Evolutionary conservation across 768 basidiomycete species (phyloP).

Genomic region (Naematelia encephala): DNA sequence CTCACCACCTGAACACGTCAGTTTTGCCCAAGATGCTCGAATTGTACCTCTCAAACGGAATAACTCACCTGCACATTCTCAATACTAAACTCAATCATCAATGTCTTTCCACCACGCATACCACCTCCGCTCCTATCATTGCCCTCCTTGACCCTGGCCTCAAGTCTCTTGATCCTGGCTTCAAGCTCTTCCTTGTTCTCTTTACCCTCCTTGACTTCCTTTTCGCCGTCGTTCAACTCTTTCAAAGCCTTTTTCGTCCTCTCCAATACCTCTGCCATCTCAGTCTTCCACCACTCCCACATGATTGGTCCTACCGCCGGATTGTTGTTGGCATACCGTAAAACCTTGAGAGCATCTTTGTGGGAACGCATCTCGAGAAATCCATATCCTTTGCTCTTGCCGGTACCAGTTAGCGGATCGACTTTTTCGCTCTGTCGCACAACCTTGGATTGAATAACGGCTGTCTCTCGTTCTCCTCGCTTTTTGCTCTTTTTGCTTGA

Average conservation of each 20-base stretch:
- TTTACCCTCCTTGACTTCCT: constrained; percentile 55
- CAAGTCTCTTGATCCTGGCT: constrained; percentile 60
- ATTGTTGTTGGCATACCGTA: constrained; percentile 95
- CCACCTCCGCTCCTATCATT: constrained; percentile 37
- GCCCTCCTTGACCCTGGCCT: constrained; percentile 57
- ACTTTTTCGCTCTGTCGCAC: constrained; percentile 84
- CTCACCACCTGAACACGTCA: constrained; percentile 58
- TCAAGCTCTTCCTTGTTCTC: constrained; percentile 53
- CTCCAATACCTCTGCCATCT: constrained; percentile 54
- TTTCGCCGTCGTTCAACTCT: constrained; percentile 47
- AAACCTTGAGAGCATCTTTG: constrained; percentile 80
- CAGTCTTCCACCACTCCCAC: constrained; percentile 80
- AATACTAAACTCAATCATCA: constrained; percentile 94
- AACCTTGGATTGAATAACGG: constrained; percentile 87
- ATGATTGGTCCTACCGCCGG: constrained; percentile 63
- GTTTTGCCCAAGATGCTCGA: neutral
- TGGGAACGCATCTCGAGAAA: constrained; percentile 88
- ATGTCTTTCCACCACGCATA: constrained; percentile 54
- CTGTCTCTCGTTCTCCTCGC: constrained; percentile 52
- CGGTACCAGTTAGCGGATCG: constrained; percentile 80
- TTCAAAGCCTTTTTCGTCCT: constrained; percentile 43
- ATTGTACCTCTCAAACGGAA: neutral
- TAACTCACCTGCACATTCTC: constrained; percentile 73
- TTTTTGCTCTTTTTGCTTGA: constrained; percentile 42
- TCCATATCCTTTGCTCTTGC: constrained; percentile 88